These are phyloP conservation scores for Pulveroboletus sp. DNA, from an alignment of 768 basidiomycete genomes.

Conservation along the genomic window DNA sequence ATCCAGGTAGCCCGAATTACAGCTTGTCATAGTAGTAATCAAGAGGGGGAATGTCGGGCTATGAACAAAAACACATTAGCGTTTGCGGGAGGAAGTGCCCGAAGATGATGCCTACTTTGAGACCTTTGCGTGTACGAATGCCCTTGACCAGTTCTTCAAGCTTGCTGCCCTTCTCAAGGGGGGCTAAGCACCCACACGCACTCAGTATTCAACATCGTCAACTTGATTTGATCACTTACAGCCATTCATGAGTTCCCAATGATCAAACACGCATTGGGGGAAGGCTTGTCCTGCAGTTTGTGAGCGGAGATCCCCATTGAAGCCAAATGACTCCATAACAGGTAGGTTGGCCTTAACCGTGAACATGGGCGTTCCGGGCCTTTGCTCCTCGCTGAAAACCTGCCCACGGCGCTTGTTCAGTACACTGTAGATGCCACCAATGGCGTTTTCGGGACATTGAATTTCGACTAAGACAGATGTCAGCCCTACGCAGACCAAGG, in stretches of 20 bases:
- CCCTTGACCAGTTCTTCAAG: constrained; percentile 75
- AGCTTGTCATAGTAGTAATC: constrained; percentile 95
- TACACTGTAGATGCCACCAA: constrained; percentile 93
- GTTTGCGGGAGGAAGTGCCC: background rate
- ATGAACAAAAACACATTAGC: constrained; percentile 12
- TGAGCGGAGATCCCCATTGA: constrained; percentile 93
- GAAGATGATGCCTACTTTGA: constrained; percentile 55
- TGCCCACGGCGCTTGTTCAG: constrained; percentile 98
- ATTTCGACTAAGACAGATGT: constrained; percentile 69
- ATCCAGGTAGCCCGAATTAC: constrained; percentile 36
- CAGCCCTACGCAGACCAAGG: constrained; percentile 1
- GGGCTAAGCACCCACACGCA: constrained; percentile 36
- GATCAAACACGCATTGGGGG: constrained; percentile 93
- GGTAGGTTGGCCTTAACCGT: constrained; percentile 97
- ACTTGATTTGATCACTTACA: constrained; percentile 42
- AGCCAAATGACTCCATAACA: constrained; percentile 90
- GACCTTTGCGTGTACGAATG: constrained; percentile 92
- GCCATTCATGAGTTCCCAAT: constrained; percentile 84
- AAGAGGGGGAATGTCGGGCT: constrained; percentile 85
- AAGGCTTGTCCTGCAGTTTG: constrained; percentile 96
- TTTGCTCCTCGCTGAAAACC: constrained; percentile 96
- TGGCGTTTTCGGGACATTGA: constrained; percentile 95
- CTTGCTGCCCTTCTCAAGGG: constrained; percentile 88
- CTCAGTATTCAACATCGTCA: background rate
- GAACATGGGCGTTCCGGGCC: constrained; percentile 98